Conservation (phyloP, 495 filamentous ascomycete genomes). For the Podospora appendiculata region DNA sequence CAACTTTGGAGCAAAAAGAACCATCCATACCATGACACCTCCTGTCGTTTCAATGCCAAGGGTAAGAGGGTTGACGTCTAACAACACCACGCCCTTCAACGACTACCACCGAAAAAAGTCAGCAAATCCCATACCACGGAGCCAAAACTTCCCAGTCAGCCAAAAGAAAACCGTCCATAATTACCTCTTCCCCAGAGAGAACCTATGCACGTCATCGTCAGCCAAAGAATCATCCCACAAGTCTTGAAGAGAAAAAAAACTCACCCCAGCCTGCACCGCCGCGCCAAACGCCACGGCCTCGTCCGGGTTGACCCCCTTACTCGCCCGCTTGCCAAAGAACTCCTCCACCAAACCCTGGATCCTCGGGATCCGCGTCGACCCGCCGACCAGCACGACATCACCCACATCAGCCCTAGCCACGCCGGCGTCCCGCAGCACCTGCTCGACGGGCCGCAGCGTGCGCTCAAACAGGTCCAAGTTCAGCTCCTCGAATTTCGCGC, state of each 20-base stretch:
- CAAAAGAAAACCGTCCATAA: no score
- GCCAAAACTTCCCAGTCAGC: not conserved
- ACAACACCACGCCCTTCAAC: constrained; percentile 54
- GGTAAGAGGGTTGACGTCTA: constrained; percentile 93
- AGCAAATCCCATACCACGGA: not conserved
- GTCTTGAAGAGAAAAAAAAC: not conserved
- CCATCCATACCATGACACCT: constrained; percentile 59
- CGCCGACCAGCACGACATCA: constrained; percentile 82
- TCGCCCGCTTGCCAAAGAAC: constrained; percentile 88
- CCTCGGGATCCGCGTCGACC: constrained; percentile 90
- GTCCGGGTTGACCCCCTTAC: constrained; percentile 91
- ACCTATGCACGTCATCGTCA: no score
- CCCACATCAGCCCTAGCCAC: constrained; percentile 71
- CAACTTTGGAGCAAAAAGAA: not conserved
- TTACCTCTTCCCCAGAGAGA: no score
- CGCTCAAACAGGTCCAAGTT: constrained; percentile 93
- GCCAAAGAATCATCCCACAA: not conserved
- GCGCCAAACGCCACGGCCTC: constrained; percentile 94
- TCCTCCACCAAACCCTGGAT: constrained; percentile 83
- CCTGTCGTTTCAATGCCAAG: constrained; percentile 95
- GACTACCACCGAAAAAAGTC: not conserved
- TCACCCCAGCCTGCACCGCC: constrained; percentile 78
- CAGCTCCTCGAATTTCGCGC: constrained; percentile 94
- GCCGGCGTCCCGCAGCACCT: constrained; percentile 80
- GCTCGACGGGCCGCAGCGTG: constrained; percentile 90